These are phyloP conservation scores for Linum lewisii DNA, from an alignment of 345 rosid species.

Conservation along the genomic window DNA sequence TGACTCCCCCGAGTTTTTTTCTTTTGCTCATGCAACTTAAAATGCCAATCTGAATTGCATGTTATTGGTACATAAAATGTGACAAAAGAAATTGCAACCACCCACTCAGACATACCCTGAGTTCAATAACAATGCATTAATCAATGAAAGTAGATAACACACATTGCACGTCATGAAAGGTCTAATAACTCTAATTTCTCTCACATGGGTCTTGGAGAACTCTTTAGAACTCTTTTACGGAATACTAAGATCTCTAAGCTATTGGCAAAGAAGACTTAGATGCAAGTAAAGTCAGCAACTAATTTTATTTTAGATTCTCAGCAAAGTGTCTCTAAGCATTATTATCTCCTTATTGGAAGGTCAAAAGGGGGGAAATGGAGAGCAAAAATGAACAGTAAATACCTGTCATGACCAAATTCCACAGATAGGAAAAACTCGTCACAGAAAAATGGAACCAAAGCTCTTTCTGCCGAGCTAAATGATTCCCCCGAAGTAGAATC, in stretches of 20 bases:
- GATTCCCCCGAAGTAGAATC: constrained; percentile 33
- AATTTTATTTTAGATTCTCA: neutral
- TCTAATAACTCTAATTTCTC: neutral
- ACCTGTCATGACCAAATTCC: constrained; percentile 91
- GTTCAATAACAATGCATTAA: neutral
- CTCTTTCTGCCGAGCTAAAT: constrained; percentile 36
- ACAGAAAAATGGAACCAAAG: constrained; percentile 63
- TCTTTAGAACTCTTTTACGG: neutral
- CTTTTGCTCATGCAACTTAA: neutral
- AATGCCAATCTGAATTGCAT: neutral
- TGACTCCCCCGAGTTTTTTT: neutral
- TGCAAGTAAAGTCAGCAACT: constrained; percentile 5
- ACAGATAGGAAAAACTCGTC: constrained; percentile 72
- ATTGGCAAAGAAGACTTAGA: neutral
- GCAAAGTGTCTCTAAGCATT: neutral
- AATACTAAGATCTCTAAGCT: neutral
- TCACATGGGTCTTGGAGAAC: neutral
- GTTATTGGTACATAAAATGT: neutral
- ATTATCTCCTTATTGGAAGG: neutral
- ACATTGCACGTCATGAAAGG: neutral
- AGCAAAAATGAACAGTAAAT: constrained; percentile 13
- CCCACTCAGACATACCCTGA: neutral
- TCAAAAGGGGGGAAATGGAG: neutral
- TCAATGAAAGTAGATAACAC: neutral
- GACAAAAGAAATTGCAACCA: neutral